A percentile compares a stretch with the other conserved stretches of the same genome.
These are phyloP conservation scores for Bremia lactucae DNA, from an alignment of 352 stramenopile species.

Conservation along the genomic window DNA sequence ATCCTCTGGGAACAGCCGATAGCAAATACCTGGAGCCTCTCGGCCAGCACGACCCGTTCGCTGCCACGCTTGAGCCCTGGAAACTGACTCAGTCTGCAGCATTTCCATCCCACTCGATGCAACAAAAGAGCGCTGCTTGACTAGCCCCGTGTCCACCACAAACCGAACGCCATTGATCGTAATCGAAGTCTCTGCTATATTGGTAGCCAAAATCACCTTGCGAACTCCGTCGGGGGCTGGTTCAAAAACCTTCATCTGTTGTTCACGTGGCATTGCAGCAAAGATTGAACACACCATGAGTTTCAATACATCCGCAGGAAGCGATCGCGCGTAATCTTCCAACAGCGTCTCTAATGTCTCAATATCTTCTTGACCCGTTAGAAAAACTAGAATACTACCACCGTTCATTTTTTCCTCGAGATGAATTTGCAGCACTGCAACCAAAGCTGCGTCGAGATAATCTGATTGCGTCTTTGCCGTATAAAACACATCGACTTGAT, in stretches of 20 bases:
- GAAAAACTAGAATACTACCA: conserved; percentile 91
- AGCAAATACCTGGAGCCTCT: conserved; percentile 73
- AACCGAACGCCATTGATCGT: conserved; percentile 96
- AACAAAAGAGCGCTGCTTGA: conserved; percentile 85
- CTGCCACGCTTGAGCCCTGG: conserved; percentile 87
- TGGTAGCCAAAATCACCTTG: conserved; percentile 93
- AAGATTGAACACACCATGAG: conserved; percentile 93
- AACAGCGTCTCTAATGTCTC: conserved; percentile 82
- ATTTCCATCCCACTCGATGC: conserved; percentile 83
- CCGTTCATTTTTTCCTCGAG: conserved; percentile 56
- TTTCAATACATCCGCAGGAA: conserved; percentile 62
- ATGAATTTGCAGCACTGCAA: conserved; percentile 87
- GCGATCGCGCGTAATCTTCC: conserved; percentile 65
- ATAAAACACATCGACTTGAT: conserved; percentile 87
- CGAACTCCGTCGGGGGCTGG: conserved; percentile 58
- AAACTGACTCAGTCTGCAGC: conserved; percentile 77
- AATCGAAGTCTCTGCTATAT: conserved; percentile 96
- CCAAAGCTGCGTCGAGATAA: conserved; percentile 84
- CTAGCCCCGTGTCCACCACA: conserved; percentile 79
- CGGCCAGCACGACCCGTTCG: conserved; percentile 82
- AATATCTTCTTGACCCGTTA: conserved; percentile 95
- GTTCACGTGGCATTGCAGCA: conserved; percentile 87
- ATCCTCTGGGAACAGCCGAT: conserved; percentile 75
- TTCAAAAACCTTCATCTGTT: conserved; percentile 93
- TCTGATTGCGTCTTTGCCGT: conserved; percentile 77